Base-by-base conservation (phyloP, 208 protist species). In the Leishmania guyanensis region DNA sequence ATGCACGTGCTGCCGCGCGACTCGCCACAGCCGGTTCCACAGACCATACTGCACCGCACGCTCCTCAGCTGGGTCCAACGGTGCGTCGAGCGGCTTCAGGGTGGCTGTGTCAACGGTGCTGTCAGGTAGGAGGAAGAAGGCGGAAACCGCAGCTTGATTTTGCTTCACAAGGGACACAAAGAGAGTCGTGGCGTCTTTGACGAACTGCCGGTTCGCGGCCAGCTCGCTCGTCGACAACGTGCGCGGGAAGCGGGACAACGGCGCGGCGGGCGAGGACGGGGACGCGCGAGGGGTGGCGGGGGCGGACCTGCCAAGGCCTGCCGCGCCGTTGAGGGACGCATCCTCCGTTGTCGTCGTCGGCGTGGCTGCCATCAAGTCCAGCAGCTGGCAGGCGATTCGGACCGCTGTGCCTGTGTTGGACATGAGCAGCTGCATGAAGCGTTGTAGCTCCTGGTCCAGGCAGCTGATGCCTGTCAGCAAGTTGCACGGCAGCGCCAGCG, bases 111-210 rank as follows among this genome's bases (percentile, higher is more conserved):
- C 75, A 22, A 79, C 29, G 56, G 84, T 81, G 48, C 78, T 79
- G 70, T 93, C 90, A 3, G 90, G 90, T 26, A 93, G 80, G 14
- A 91, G 69, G 5, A 93, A 74, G 74, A 93, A 90, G 50, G 77
- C 65, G 64, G 83, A 20, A 5, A 69, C 83, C 54, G 83, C 80
- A 39, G 75, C 33, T 69, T 85, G 86, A 43, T 77, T 84, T 60
- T 85, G 68, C 65, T 84, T 68, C 12, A 84, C 76, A n/a, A 88
- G 80, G 2, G 77, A 56, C 36, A 85, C 77, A 26, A 90, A 60
- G 43, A 90, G 80, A 17, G 69, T 78, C 36, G 69, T 85, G 36
- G 75, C 78, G 16, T 80, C 78, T n/a, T 75, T 80, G 79, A 89
- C 79, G 77, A 89, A 82, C 73, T 79, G 60, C 54, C 79, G 82